Base-by-base conservation (phyloP, 2,329 filamentous ascomycete species). In the Macrophomina pseudophaseolina region DNA sequence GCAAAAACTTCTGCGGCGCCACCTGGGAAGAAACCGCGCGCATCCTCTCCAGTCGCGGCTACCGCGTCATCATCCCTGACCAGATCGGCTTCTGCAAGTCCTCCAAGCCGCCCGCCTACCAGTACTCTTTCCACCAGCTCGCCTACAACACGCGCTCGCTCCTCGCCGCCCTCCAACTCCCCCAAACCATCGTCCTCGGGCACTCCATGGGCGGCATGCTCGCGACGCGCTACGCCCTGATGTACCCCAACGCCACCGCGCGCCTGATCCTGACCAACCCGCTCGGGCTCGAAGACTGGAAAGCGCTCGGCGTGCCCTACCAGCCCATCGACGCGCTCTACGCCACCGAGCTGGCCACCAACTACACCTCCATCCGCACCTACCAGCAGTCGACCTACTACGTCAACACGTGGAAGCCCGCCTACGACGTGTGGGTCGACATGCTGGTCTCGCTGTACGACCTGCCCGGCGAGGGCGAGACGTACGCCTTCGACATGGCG, bases 51-150 rank as follows among this genome's bases (percentile, higher is more conserved):
- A 68, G 70, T 2, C 72, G 71, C 33, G 85, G 84, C 49, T 86
- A 84, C 69, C 82, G 85, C 46, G 82, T 86, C 62, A 80, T 87
- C 60, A 75, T 84, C 2, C 83, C 84, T 0, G 85, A 87, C 69
- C 84, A 87, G 69, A 75, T 87, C 54, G 85, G 85, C 67, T 87
- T 85, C 75, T 87, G 85, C 80, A 86, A 86, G 73, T 86, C 84
- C 8, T 80, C 81, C 32, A 87, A 87, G 73, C 82, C 84, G 0
- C 71, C 72, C 1, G 70, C 71, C 12, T 87, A 86, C 72, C 84
- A 86, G 71, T 86, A 84, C 75, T 84, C 79, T 32, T 76, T 86
- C 7, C 79, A 82, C 38, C 84, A 86, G 72, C 75, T 86, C 6
- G 81, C 83, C 1, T 76, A 77, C 69, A 87, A 86, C 76, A 86